Evolutionary conservation across 306 rosid genomes (phyloP).

Genomic region (Ammopiptanthus mongolicus): DNA sequence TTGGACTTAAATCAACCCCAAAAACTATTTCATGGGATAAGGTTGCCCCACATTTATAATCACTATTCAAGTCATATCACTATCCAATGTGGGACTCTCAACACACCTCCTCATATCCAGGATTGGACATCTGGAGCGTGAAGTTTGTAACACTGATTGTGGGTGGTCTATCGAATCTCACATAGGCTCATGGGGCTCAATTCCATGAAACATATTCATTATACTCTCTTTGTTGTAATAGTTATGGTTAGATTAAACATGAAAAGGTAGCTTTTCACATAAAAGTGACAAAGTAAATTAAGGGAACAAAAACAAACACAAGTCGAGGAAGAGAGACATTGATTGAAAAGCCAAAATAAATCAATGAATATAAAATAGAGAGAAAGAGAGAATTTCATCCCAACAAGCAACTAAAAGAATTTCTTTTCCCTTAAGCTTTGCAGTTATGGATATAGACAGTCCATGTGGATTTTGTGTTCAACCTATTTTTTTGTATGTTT

Average conservation of each 20-base stretch:
- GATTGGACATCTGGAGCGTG: too few species aligned
- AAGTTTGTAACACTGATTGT: too few species aligned
- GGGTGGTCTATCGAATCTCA: too few species aligned
- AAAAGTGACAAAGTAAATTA: not conserved
- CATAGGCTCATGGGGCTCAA: too few species aligned
- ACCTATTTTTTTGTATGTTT: constrained; percentile 20
- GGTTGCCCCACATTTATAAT: too few species aligned
- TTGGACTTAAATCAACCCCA: too few species aligned
- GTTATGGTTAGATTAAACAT: not conserved
- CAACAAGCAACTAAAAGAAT: not conserved
- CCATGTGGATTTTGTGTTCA: constrained; percentile 49
- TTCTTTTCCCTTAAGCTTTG: not conserved
- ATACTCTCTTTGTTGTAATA: too few species aligned
- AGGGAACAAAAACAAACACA: not conserved
- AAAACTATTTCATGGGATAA: too few species aligned
- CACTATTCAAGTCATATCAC: too few species aligned
- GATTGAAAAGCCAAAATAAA: not conserved
- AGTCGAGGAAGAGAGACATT: not conserved
- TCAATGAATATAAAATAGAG: not conserved
- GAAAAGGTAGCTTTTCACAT: not conserved
- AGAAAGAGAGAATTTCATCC: not conserved
- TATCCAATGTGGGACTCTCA: too few species aligned
- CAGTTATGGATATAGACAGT: constrained; percentile 27
- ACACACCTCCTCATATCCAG: too few species aligned
- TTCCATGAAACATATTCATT: too few species aligned